Base-by-base conservation (phyloP, 345 rosid genomes). In the Leavenworthia alabamica region DNA sequence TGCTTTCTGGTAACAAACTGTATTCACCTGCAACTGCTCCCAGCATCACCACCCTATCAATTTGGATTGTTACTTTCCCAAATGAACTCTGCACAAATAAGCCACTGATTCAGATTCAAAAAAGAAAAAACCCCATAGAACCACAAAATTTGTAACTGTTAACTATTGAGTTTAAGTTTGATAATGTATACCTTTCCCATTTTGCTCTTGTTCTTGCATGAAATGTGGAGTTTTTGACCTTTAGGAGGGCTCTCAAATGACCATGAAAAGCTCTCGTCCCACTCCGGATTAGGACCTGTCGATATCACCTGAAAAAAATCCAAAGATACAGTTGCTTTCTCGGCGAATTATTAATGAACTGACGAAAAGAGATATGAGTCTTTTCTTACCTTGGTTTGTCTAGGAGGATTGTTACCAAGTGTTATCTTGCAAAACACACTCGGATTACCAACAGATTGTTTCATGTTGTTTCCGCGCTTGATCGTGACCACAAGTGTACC, bases 201-300 rank as follows among this genome's bases (percentile, higher is more conserved):
- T 80, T 90, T 94, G 81, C 97, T 94, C 81, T 88, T 94, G 57
- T 88, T 94, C 78, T 90, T 94, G 89, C 99, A 94, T 23, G 97
- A 86, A 14, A 94, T 94, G 29, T 86, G 96, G 67, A 88, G 97
- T 72, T 94, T 94, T 64, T 90, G 97, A 68, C 99, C 97, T 76
- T 94, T 94, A 7, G 97, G 99, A 69, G 99, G 97, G 73, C 93
- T 90, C 70, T 94, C 96, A 69, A 90, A 94, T 53, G 95, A 74
- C 99, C 99, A 94, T n/a, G 90, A 62, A 76, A 94, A 94, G 73
- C 89, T 86, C 81, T 90, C 99, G 1, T 90, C 93, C 96, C 97
- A 94, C 41, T 94, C 99, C 1, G 99, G 99, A 75, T 88, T 90
- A 16, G 95, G 95, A 47, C 97, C 99, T 3, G 95, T 90, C 17